These are phyloP conservation scores for Pugionium cornutum DNA, from an alignment of 345 rosid genomes.

Conservation along the genomic window DNA sequence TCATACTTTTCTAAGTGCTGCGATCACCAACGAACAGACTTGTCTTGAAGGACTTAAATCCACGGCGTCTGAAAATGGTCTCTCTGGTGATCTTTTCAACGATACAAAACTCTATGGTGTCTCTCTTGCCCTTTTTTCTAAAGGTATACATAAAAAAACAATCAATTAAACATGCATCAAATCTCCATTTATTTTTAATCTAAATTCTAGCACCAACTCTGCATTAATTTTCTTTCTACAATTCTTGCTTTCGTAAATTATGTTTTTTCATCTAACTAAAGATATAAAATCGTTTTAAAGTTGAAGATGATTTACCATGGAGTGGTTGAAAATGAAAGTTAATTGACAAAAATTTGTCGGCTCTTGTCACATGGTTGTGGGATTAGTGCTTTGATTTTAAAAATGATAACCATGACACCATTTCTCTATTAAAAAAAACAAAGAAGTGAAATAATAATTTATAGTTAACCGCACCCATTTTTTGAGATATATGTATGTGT, in stretches of 20 bases:
- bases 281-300: background rate
- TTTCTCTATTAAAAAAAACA: background rate
- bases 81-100: constrained; percentile 56
- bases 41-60: constrained; percentile 66
- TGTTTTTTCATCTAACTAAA: background rate
- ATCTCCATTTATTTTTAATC: background rate
- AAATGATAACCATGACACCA: background rate
- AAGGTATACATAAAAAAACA: constrained; percentile 56
- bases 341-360: background rate
- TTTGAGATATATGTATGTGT: background rate
- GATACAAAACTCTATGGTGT: constrained; percentile 82
- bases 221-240: background rate
- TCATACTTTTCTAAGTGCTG: constrained; percentile 72
- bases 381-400: background rate
- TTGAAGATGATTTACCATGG: background rate
- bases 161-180: constrained; percentile 34
- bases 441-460: background rate
- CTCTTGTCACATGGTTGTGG: background rate
- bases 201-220: constrained; percentile 21
- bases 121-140: constrained; percentile 70
- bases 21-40: constrained; percentile 74
- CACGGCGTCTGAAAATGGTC: constrained; percentile 51
- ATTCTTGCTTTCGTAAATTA: constrained; percentile 8
- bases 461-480: background rate
- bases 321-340: background rate